Conservation (phyloP, 2,329 filamentous ascomycete species). For the Pseudogymnoascus sp. region DNA sequence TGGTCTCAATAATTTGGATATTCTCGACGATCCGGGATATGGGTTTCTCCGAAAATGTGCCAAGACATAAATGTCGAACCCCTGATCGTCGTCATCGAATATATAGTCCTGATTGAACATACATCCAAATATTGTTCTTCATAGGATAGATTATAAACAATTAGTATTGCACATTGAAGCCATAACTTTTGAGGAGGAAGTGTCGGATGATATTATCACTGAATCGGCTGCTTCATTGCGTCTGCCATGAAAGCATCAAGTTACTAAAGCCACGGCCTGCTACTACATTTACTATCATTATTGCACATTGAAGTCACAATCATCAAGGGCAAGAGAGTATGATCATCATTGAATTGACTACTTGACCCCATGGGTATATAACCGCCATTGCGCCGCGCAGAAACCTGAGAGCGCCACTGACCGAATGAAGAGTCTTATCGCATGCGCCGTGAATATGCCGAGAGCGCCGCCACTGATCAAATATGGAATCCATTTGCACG, state of each 20-base stretch:
- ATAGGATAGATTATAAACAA: background rate
- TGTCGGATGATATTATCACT: background rate
- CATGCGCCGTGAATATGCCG: background rate
- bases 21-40: background rate
- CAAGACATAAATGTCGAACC: background rate
- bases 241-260: background rate
- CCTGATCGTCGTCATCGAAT: constrained; percentile 1
- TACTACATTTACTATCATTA: background rate
- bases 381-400: background rate
- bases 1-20: constrained; percentile 6
- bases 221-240: background rate
- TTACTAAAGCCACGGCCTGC: background rate
- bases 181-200: background rate
- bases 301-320: constrained; percentile 1
- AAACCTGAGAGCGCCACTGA: background rate
- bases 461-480: background rate
- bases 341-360: background rate
- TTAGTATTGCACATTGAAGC: background rate
- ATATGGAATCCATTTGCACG: background rate
- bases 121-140: background rate
- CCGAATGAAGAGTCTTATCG: background rate
- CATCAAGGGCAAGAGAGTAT: background rate
- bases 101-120: background rate
- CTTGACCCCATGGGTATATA: background rate
- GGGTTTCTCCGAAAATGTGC: background rate